Evolutionary conservation across 176 grass and related monocot species (phyloP).

Genomic region (Ensete glaucum): DNA sequence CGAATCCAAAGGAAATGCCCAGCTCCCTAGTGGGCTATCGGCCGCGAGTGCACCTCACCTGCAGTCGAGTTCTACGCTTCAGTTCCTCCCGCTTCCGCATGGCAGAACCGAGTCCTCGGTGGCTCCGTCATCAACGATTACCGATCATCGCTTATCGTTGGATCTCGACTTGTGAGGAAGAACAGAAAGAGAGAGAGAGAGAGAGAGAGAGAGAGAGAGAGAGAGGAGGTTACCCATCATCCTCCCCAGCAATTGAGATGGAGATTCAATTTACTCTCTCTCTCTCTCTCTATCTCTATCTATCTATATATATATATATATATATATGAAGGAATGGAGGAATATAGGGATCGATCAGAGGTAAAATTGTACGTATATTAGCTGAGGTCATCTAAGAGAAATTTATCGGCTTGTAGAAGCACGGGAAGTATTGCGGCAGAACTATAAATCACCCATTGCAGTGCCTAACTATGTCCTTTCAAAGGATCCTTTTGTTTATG

Average conservation of each 20-base stretch:
- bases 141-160: conserved; percentile 56
- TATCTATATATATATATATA: too few species aligned
- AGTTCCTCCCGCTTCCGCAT: conserved; percentile 38
- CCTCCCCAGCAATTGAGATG: neutral
- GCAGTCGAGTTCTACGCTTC: conserved; percentile 36
- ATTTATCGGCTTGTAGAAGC: too few species aligned
- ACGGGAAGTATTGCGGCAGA: too few species aligned
- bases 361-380: too few species aligned
- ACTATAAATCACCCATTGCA: too few species aligned
- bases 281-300: too few species aligned
- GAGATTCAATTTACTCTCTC: neutral
- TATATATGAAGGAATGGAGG: too few species aligned
- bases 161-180: conserved; percentile 86
- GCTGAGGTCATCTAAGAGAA: too few species aligned
- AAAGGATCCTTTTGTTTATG: too few species aligned
- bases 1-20: conserved; percentile 26
- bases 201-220: neutral
- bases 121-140: conserved; percentile 53
- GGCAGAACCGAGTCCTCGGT: conserved; percentile 3
- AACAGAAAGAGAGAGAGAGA: neutral
- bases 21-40: conserved; percentile 22
- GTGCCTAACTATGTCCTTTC: too few species aligned
- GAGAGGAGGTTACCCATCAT: neutral
- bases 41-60: conserved; percentile 26
- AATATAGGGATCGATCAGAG: too few species aligned